phyloP scores from a whole-genome alignment of 306 rosid species.

The Inga leiocalycina region DNA sequence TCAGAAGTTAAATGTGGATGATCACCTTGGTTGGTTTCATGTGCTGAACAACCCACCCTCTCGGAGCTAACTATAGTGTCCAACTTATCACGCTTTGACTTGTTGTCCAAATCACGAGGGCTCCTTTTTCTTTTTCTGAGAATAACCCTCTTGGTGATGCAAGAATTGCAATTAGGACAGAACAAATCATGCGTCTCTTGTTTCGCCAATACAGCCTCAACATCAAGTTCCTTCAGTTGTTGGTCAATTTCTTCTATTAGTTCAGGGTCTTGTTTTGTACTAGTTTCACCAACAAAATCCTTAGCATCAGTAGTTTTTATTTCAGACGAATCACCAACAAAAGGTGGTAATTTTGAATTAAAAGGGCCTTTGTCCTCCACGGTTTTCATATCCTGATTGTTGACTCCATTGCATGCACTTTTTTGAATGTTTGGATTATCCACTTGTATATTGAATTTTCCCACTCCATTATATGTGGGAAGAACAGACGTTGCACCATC shows the following conservation, averaged over 20 bases:
- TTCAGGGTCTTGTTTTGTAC: conserved; percentile 27
- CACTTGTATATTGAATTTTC: neutral
- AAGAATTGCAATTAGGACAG: conserved; percentile 60
- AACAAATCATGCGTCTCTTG: conserved; percentile 62
- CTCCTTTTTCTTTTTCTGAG: conserved; percentile 52
- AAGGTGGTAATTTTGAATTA: conserved; percentile 13
- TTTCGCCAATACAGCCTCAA: conserved; percentile 51
- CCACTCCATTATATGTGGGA: conserved; percentile 11
- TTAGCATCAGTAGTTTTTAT: neutral
- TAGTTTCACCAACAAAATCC: conserved; percentile 14
- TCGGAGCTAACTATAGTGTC: neutral
- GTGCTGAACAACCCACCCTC: neutral
- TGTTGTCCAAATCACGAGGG: neutral
- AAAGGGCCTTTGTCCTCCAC: conserved; percentile 9
- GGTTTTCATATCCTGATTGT: conserved; percentile 7
- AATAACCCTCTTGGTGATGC: conserved; percentile 60
- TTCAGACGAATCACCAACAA: conserved; percentile 24
- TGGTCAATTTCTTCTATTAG: conserved; percentile 35
- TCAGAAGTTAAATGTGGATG: conserved; percentile 19
- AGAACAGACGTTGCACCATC: conserved; percentile 20
- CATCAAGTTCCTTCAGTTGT: conserved; percentile 39
- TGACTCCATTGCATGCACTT: conserved; percentile 25
- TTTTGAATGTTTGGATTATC: neutral
- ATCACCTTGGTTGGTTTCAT: conserved; percentile 26
- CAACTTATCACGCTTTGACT: conserved; percentile 32